phyloP scores from a whole-genome alignment of 169 alveolate genomes.

The Theileria luwenshuni region DNA sequence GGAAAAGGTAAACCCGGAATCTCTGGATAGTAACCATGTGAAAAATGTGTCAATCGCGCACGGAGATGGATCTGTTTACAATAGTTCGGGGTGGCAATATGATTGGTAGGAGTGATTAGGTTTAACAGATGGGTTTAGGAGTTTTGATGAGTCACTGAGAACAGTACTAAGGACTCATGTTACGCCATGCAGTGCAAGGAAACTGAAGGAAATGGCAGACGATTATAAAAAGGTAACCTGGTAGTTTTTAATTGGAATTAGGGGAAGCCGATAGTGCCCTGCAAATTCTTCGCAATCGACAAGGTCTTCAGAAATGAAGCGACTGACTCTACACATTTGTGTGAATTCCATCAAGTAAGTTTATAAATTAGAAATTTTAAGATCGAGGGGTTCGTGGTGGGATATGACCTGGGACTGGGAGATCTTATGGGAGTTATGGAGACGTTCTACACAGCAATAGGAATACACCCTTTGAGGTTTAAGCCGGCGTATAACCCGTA shows the following conservation, averaged over 20 bases:
- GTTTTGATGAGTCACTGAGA: slow-evolving; percentile 72
- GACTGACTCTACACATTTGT: slow-evolving; percentile 98
- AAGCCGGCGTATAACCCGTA: slow-evolving; percentile 99
- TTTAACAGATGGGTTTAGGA: slow-evolving; percentile 88
- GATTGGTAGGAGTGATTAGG: slow-evolving; percentile 97
- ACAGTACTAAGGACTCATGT: slow-evolving; percentile 96
- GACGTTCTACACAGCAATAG: slow-evolving; percentile 91
- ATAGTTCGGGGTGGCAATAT: slow-evolving; percentile 97
- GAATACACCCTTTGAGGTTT: slow-evolving; percentile 90
- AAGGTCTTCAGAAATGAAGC: slow-evolving; percentile 99
- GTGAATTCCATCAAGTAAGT: slow-evolving; percentile 97
- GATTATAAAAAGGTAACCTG: slow-evolving; percentile 75
- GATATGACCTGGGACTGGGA: slow-evolving; percentile 88
- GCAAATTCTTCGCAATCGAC: slow-evolving; percentile 97
- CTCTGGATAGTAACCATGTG: slow-evolving; percentile 82
- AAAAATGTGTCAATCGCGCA: slow-evolving; percentile 92
- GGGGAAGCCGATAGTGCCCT: slow-evolving; percentile 76
- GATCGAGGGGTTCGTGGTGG: slow-evolving; percentile 93
- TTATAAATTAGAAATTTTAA: slow-evolving; percentile 27
- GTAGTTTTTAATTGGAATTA: slow-evolving; percentile 10
- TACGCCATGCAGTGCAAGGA: slow-evolving; percentile 97
- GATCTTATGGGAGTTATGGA: slow-evolving; percentile 90
- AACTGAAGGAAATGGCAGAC: slow-evolving; percentile 92
- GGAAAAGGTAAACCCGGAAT: slow-evolving; percentile 57
- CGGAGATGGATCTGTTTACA: slow-evolving; percentile 90